phyloP scores from a whole-genome alignment of 176 grass and related monocot species.

The Secale cereale region DNA sequence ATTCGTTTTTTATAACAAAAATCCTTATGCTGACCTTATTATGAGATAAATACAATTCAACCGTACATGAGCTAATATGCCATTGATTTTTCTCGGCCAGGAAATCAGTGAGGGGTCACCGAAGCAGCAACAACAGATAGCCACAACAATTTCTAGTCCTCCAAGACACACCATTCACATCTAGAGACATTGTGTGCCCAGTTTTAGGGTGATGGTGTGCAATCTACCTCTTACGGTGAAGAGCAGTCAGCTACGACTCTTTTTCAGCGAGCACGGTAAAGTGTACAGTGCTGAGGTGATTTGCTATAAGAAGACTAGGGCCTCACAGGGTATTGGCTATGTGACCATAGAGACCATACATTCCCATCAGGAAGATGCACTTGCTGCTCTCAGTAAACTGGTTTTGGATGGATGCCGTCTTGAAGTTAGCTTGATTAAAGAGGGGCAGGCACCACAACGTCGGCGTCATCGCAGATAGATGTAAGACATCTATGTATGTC shows the following conservation, averaged over 20 bases:
- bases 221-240: background rate
- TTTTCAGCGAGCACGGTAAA: background rate
- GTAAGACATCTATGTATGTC: background rate
- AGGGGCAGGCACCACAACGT: background rate
- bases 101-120: background rate
- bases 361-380: background rate
- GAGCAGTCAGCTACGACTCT: background rate
- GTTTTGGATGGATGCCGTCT: background rate
- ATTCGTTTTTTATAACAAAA: too few relatives aligned
- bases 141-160: background rate
- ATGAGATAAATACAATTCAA: background rate
- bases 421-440: background rate
- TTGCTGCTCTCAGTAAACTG: background rate
- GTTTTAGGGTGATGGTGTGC: background rate
- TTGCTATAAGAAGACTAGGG: background rate
- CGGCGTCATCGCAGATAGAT: background rate
- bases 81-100: background rate
- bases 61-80: background rate
- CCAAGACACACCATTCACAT: background rate
- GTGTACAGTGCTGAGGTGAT: background rate
- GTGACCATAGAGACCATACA: background rate
- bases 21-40: too few relatives aligned
- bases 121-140: background rate
- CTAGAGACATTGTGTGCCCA: background rate
- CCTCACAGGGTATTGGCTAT: background rate